Evolutionary conservation across 352 stramenopile genomes (phyloP).

Genomic region (Globisporangium paroecandrum): DNA sequence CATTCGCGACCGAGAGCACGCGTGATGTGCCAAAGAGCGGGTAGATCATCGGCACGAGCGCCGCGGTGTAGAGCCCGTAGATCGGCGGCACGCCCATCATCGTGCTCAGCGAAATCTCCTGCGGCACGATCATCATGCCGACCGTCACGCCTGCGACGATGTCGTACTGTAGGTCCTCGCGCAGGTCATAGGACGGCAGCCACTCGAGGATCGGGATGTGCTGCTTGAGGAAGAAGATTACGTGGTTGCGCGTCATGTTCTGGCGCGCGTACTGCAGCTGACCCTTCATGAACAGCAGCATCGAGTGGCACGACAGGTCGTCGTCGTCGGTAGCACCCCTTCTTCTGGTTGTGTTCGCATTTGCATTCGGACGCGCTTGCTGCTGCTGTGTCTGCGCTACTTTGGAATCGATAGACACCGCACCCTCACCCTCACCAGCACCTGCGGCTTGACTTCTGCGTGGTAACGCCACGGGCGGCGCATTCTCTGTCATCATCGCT

Average conservation of each 20-base stretch:
- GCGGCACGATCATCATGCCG: constrained; percentile 88
- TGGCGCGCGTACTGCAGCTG: constrained; percentile 20
- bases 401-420: neutral
- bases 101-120: constrained; percentile 88
- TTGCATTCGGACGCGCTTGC: neutral
- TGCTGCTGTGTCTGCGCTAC: neutral
- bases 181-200: constrained; percentile 54
- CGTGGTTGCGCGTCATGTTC: constrained; percentile 23
- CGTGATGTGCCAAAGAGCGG: constrained; percentile 75
- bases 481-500: constrained; percentile 1
- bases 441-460: neutral
- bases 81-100: constrained; percentile 84
- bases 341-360: neutral
- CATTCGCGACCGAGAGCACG: constrained; percentile 79
- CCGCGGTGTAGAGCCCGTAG: constrained; percentile 88
- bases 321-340: constrained; percentile 24
- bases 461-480: neutral
- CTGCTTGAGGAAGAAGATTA: constrained; percentile 38
- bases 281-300: constrained; percentile 1
- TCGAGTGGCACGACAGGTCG: constrained; percentile 7
- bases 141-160: constrained; percentile 54
- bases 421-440: neutral
- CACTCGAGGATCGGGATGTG: constrained; percentile 60
- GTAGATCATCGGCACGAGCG: constrained; percentile 85
- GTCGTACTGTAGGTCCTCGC: constrained; percentile 52